A percentile compares a stretch with the other conserved stretches of the same genome.
phyloP scores from a whole-genome alignment of 1,284 basidiomycete species.

The Malassezia furfur region DNA sequence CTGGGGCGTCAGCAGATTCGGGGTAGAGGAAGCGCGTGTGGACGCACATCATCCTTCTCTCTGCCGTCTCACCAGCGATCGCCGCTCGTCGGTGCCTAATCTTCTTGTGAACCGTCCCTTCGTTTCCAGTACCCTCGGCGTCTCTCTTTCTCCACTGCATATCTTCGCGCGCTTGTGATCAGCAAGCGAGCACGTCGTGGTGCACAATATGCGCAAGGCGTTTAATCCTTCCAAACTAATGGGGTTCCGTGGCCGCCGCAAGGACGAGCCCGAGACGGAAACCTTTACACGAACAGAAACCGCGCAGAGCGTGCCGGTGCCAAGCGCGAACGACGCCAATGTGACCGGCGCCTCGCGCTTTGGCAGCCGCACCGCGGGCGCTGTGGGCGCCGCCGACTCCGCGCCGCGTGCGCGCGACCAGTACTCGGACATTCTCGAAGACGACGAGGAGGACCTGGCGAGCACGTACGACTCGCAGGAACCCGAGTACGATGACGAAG shows the following conservation, averaged over 20 bases:
- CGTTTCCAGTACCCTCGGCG: neutral
- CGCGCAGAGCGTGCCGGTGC: neutral
- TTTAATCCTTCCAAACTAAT: constrained; percentile 10
- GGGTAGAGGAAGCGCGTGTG: too few relatives aligned
- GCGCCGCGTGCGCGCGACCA: neutral
- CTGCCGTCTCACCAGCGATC: too few relatives aligned
- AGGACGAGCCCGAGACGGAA: neutral
- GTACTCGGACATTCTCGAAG: neutral
- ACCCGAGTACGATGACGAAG: constrained; percentile 6
- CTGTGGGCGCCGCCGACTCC: neutral
- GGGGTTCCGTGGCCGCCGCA: constrained; percentile 4
- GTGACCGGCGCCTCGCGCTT: neutral
- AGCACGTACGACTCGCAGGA: constrained; percentile 4
- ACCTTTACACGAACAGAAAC: neutral
- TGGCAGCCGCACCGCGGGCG: neutral
- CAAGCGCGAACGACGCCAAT: neutral
- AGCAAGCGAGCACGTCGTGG: neutral
- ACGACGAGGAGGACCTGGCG: constrained; percentile 1
- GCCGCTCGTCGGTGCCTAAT: too few relatives aligned
- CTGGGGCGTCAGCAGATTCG: too few relatives aligned
- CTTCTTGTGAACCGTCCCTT: too few relatives aligned
- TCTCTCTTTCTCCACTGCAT: too few relatives aligned
- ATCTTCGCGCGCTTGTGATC: too few relatives aligned
- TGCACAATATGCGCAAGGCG: constrained; percentile 14
- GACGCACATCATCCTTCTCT: too few relatives aligned